Evolutionary conservation across 192 early-diverging fungal species (phyloP), one percentile per base, ranked within the genome.

Genomic region (Rhizophagus clarus): DNA sequence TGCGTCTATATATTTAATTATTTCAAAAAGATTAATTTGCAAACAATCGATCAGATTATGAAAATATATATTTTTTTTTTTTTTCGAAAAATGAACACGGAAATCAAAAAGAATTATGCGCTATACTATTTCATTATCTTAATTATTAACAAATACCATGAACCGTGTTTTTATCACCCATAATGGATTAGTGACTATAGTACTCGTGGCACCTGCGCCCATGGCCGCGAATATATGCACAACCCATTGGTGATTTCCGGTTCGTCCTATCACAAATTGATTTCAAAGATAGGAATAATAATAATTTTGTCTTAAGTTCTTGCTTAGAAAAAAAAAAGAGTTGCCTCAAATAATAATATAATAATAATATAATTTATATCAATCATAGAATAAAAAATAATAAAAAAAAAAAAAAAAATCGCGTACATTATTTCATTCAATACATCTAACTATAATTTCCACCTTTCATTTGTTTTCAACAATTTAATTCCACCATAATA

Each of bases 111-210:
- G 5, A 70, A 22, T 32, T 15, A 42, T 20, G 28, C 7, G 31
- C 20, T 17, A 22, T 32, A 56, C 40, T 45, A 0, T 49, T 32
- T 31, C 67, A 69, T 37, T 40, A 70, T 37, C 11, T 34, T 42
- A 34, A 34, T 70, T 70, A 32, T 70, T 40, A 69, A 72, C 79
- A 71, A 28, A 70, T 88, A 93, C 92, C 94, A 96, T 96, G 61
- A 96, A 93, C 60, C 95, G 89, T 56, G 94, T 96, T 85, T 96
- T 95, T 62, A 97, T 91, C 31, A 98, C 95, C 96, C 96, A 98
- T 22, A 97, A 84, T 22, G 97, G 97, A 79, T 96, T 97, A 14
- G 95, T 97, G 34, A 93, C 80, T 2, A 90, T 85, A 51, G 96
- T 94, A 22, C 90, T 92, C 12, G 92, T 88, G 11, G 92, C 90